A percentile compares a stretch with the other conserved stretches of the same genome.
These are phyloP conservation scores for Cytospora schulzeri DNA, from an alignment of 2,329 filamentous ascomycete genomes.

Conservation along the genomic window DNA sequence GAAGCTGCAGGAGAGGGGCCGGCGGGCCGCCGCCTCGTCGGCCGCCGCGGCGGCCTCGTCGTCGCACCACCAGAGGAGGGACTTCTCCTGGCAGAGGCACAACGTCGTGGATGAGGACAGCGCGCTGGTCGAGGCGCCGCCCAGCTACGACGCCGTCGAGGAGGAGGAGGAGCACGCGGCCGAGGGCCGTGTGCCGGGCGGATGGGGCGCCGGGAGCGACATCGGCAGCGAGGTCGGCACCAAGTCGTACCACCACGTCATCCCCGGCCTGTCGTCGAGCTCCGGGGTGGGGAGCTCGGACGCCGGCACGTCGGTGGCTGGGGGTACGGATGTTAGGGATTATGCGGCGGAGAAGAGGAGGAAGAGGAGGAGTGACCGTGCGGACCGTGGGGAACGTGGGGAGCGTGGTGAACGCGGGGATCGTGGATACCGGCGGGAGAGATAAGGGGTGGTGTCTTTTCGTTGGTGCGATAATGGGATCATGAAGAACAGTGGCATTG, in stretches of 20 bases:
- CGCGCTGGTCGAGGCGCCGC: slow-evolving; percentile 27
- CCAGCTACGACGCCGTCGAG: slow-evolving; percentile 26
- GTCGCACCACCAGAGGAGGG: slow-evolving; percentile 33
- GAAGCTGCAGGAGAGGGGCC: slow-evolving; percentile 56
- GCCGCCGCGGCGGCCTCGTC: slow-evolving; percentile 36
- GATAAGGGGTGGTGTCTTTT: slow-evolving; percentile 20
- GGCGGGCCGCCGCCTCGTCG: slow-evolving; percentile 49
- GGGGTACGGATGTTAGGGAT: slow-evolving; percentile 38
- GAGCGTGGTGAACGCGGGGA: no score
- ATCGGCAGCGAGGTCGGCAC: slow-evolving; percentile 54
- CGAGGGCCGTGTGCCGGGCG: slow-evolving; percentile 40
- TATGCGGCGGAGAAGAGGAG: slow-evolving; percentile 48
- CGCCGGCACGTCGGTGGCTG: slow-evolving; percentile 32
- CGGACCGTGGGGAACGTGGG: neutral
- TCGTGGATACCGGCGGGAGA: slow-evolving; percentile 33
- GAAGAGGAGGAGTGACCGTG: slow-evolving; percentile 40
- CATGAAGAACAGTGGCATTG: neutral
- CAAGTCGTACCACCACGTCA: slow-evolving; percentile 59
- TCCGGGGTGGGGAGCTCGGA: slow-evolving; percentile 14
- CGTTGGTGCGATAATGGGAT: neutral
- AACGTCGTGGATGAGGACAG: slow-evolving; percentile 25
- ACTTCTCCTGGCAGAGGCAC: slow-evolving; percentile 28
- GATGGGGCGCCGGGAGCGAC: slow-evolving; percentile 45
- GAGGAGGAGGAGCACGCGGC: no score
- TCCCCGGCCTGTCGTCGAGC: slow-evolving; percentile 50